Evolutionary conservation across 2,329 filamentous ascomycete species (phyloP).

Genomic region (Alternaria sp.): DNA sequence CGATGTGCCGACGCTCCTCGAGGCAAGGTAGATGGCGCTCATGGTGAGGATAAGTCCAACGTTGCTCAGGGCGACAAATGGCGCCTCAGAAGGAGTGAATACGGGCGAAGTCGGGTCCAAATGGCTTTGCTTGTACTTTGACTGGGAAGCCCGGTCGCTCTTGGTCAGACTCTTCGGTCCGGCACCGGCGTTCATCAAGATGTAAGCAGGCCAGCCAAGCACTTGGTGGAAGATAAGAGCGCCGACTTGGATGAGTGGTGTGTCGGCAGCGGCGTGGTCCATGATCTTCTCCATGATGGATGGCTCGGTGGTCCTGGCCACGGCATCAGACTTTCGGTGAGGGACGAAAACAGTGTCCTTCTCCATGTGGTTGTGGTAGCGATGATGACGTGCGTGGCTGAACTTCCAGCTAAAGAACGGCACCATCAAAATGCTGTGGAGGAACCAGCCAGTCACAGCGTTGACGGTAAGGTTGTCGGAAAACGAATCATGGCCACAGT

Average conservation of each 20-base stretch:
- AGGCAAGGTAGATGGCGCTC: slow-evolving; percentile 61
- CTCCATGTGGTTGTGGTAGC: slow-evolving; percentile 16
- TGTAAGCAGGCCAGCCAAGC: slow-evolving; percentile 70
- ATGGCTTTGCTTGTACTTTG: slow-evolving; percentile 33
- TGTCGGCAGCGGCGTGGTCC: slow-evolving; percentile 62
- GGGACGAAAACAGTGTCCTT: slow-evolving; percentile 49
- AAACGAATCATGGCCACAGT: slow-evolving; percentile 75
- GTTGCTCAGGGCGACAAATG: slow-evolving; percentile 29
- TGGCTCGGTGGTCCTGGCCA: slow-evolving; percentile 12
- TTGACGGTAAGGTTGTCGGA: slow-evolving; percentile 66
- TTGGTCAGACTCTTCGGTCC: slow-evolving; percentile 28
- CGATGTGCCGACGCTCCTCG: slow-evolving; percentile 63
- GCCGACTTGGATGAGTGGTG: slow-evolving; percentile 64
- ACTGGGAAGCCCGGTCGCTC: slow-evolving; percentile 11
- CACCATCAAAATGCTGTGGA: slow-evolving; percentile 72
- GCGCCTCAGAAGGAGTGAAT: slow-evolving; percentile 28
- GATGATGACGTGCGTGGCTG: slow-evolving; percentile 15
- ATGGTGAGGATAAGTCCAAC: slow-evolving; percentile 26
- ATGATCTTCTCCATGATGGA: slow-evolving; percentile 41
- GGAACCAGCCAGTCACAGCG: slow-evolving; percentile 67
- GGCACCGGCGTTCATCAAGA: slow-evolving; percentile 62
- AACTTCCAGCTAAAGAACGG: slow-evolving; percentile 64
- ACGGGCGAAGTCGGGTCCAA: slow-evolving; percentile 27
- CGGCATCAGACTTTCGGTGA: slow-evolving; percentile 24
- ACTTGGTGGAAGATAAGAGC: slow-evolving; percentile 69